Base-by-base conservation (phyloP, 2,329 filamentous ascomycete species). In the Pezicula rhizophila region DNA sequence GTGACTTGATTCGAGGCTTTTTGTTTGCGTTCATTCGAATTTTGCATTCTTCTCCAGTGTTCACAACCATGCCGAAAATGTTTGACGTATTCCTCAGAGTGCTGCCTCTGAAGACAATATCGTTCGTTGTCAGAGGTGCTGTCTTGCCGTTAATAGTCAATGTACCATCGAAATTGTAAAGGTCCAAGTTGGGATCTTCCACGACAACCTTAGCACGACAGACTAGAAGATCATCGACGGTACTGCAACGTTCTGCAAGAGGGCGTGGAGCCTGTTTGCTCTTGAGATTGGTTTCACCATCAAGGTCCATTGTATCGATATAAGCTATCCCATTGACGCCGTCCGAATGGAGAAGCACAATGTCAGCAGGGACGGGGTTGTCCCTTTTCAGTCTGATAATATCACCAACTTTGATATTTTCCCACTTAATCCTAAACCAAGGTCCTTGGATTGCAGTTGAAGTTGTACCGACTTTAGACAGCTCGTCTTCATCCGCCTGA, bases 1-100 rank as follows among this genome's bases (percentile, higher is more conserved):
- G 91, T 5, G 86, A 85, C 68, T 96, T 96, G 63, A 91, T 89
- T 34, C 83, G 82, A 20, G 89, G 87, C 55, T 92, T 89, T 63
- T 91, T 93, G 71, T 91, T 92, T 45, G 90, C 88, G 61, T 96
- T 96, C 90, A 96, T 95, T 38, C 91, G 86, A 55, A 96, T 96
- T 68, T 96, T 96, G 74, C 89, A 96, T 69, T 96, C 91, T 66
- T 96, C 90, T 42, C 89, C 89, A 4, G 85, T 87, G 67, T 96
- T 96, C 60, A 96, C 84, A 38, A 96, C 86, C 61, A 96, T 79
- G 8, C 89, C 90, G 42, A 89, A 73, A 5, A 82, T 85, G 50
- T 76, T 74, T 2, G 76, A 73, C 0, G 78, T 88, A 65, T 85
- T 96, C 46, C 91, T 79, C 46, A 96, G 66, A 3, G 92, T 80